Percentiles rank a stretch among this genome's conserved stretches.
Evolutionary conservation across 2,329 filamentous ascomycete species (phyloP).

Genomic region (Botrytis cinerea): DNA sequence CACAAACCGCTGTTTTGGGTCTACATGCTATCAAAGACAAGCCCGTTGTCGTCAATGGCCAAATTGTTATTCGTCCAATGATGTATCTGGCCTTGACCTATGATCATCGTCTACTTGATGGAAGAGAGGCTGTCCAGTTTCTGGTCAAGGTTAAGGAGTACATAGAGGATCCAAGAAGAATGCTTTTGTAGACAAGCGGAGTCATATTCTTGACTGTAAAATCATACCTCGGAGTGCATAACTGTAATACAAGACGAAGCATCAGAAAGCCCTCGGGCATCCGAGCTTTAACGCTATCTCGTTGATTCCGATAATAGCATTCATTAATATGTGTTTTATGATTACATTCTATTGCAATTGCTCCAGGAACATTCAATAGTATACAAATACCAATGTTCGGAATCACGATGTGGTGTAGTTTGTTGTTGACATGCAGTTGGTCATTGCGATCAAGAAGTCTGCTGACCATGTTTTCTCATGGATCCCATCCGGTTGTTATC

Average conservation of each 20-base stretch:
- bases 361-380: not conserved
- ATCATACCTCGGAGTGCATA: slow-evolving; percentile 20
- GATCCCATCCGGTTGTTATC: not conserved
- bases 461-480: no score
- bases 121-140: slow-evolving; percentile 93
- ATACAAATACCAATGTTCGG: not conserved
- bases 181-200: slow-evolving; percentile 64
- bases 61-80: slow-evolving; percentile 97
- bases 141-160: slow-evolving; percentile 96
- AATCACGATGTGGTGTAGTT: not conserved
- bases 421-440: not conserved
- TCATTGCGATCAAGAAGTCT: not conserved
- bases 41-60: slow-evolving; percentile 85
- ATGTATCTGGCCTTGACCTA: slow-evolving; percentile 99
- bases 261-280: not conserved
- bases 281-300: not conserved
- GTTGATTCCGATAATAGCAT: not conserved
- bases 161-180: slow-evolving; percentile 91
- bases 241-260: slow-evolving; percentile 20
- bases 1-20: slow-evolving; percentile 87
- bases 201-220: slow-evolving; percentile 6
- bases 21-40: slow-evolving; percentile 97
- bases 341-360: not conserved
- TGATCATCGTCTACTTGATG: slow-evolving; percentile 93
- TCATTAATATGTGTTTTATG: not conserved